These are phyloP conservation scores for Salix suchowensis DNA, from an alignment of 345 rosid species.

Conservation along the genomic window DNA sequence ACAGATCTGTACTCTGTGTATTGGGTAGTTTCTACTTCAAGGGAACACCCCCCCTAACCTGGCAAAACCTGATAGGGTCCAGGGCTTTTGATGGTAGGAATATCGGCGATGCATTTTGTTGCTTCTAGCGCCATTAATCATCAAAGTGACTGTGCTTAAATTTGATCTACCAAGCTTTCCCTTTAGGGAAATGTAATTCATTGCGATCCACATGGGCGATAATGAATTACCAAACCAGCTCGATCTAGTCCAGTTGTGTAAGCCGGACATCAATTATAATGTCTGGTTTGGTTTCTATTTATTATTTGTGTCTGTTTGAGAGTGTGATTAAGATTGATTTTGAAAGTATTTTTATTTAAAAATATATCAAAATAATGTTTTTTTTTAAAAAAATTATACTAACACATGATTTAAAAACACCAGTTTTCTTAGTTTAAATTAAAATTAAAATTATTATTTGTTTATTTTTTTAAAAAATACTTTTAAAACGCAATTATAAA, in stretches of 20 bases:
- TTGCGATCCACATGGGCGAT: not conserved
- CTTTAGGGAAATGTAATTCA: not conserved
- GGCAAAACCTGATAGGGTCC: not conserved
- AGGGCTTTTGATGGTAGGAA: not conserved
- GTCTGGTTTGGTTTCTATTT: not conserved
- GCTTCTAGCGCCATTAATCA: not conserved
- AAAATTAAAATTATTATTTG: too few relatives aligned
- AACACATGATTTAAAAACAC: too few relatives aligned
- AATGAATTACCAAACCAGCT: not conserved
- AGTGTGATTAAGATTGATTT: too few relatives aligned
- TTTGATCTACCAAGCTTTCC: not conserved
- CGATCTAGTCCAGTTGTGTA: not conserved
- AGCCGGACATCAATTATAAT: not conserved
- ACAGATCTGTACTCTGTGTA: not conserved
- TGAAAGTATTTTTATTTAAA: too few relatives aligned
- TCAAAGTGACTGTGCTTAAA: not conserved
- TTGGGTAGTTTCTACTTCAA: slow-evolving; percentile 25
- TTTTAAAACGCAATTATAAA: too few relatives aligned
- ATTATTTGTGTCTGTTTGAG: too few relatives aligned
- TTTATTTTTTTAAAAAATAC: too few relatives aligned
- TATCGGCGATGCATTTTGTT: not conserved
- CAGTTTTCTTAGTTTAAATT: too few relatives aligned
- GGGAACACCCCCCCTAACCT: slow-evolving; percentile 2
- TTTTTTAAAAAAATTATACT: too few relatives aligned
- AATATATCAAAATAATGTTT: too few relatives aligned